Conservation (phyloP, 208 protist genomes). For the Acanthamoeba sp. region DNA sequence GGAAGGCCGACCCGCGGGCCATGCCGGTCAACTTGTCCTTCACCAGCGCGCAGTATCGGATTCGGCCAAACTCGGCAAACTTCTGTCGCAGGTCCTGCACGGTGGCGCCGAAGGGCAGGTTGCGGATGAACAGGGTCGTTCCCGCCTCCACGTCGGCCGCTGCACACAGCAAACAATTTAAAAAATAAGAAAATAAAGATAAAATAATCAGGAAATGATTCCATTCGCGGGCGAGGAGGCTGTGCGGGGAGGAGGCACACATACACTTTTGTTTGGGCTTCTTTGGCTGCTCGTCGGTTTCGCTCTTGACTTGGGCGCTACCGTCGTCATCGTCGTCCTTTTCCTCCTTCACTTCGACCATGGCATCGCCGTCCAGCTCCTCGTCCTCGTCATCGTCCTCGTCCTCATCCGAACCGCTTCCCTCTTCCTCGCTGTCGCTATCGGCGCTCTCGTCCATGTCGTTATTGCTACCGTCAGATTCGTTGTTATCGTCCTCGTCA, state of each 20-base stretch:
- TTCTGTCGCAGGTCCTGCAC: background rate
- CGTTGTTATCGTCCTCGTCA: background rate
- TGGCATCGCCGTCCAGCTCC: background rate
- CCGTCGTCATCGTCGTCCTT: constrained; percentile 3
- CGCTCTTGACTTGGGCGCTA: background rate
- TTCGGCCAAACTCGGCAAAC: constrained; percentile 23
- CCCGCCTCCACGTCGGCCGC: background rate
- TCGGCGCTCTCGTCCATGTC: background rate
- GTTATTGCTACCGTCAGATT: background rate
- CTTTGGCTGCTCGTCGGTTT: background rate
- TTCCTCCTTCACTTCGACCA: background rate
- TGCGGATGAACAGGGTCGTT: constrained; percentile 28
- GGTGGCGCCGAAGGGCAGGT: constrained; percentile 44
- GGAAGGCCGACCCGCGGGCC: constrained; percentile 36
- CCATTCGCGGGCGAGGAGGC: too few species aligned
- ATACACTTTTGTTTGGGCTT: constrained; percentile 6
- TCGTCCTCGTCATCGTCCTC: constrained; percentile 27
- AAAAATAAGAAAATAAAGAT: background rate
- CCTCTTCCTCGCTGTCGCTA: background rate
- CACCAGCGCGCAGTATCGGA: constrained; percentile 19
- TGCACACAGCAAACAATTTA: background rate
- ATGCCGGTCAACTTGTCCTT: constrained; percentile 35
- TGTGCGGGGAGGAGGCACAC: background rate
- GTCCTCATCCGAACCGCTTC: background rate
- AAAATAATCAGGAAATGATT: too few species aligned